A percentile compares a stretch with the other conserved stretches of the same genome.
Evolutionary conservation across 1,284 basidiomycete species (phyloP).

Genomic region (Ceratobasidium sp.): DNA sequence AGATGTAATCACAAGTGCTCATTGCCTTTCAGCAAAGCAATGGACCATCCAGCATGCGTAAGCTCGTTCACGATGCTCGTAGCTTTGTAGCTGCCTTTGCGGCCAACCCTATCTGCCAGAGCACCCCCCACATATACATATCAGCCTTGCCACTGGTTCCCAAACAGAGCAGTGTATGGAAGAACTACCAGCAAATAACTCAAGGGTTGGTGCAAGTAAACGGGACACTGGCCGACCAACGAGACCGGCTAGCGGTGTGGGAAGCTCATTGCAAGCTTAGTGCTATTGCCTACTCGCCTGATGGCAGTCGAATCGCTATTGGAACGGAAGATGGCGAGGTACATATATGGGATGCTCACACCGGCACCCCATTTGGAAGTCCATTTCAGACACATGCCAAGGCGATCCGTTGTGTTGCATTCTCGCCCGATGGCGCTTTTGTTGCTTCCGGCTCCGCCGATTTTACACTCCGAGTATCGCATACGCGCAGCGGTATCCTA

Average conservation of each 20-base stretch:
- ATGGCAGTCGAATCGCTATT: not conserved
- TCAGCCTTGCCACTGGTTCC: not conserved
- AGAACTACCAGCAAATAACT: not conserved
- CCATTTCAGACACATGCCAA: not conserved
- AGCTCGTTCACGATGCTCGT: not conserved
- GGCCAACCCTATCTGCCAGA: not conserved
- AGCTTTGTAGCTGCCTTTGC: not conserved
- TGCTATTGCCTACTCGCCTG: not conserved
- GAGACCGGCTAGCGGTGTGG: not conserved
- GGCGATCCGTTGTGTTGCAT: constrained; percentile 4
- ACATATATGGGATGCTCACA: not conserved
- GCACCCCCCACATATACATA: constrained; percentile 18
- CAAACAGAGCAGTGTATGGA: not conserved
- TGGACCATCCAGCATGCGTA: not conserved
- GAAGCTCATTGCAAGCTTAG: not conserved
- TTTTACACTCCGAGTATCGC: constrained; percentile 31
- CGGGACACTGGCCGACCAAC: not conserved
- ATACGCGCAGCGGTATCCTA: constrained; percentile 9
- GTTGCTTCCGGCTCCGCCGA: constrained; percentile 36
- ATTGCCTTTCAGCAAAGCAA: not conserved
- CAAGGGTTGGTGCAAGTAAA: not conserved
- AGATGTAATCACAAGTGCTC: not conserved
- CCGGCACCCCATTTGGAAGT: not conserved
- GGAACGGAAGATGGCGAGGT: not conserved
- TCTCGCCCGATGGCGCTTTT: constrained; percentile 15